phyloP scores from a whole-genome alignment of 2,329 filamentous ascomycete genomes.

The Periconia sp. region DNA sequence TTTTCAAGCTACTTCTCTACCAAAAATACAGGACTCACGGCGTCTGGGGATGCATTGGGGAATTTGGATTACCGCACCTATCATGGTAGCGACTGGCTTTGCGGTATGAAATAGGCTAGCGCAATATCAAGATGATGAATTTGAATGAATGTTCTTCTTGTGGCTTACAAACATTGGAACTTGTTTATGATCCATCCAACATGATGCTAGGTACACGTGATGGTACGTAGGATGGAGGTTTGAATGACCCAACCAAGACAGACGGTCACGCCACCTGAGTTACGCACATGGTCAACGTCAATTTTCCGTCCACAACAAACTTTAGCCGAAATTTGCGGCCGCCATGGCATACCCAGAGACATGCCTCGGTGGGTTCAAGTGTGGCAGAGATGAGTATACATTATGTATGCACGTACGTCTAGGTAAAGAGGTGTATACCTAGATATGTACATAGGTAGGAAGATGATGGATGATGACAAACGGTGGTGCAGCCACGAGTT shows the following conservation, averaged over 20 bases:
- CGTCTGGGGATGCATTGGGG: constrained; percentile 36
- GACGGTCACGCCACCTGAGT: background rate
- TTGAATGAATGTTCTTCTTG: background rate
- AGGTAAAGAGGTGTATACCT: no score
- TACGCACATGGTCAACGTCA: no score
- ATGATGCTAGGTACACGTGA: background rate
- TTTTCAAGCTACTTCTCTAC: constrained; percentile 19
- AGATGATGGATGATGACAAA: no score
- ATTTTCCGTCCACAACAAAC: no score
- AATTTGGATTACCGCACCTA: constrained; percentile 27
- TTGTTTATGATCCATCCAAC: background rate
- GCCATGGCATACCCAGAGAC: no score
- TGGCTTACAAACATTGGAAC: background rate
- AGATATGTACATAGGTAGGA: no score
- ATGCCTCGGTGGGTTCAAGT: no score
- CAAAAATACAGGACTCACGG: constrained; percentile 38
- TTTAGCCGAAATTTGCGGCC: no score
- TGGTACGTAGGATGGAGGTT: background rate
- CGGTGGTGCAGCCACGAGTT: no score
- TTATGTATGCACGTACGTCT: no score
- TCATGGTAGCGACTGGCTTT: constrained; percentile 22
- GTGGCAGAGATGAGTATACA: no score
- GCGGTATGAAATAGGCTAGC: constrained; percentile 32
- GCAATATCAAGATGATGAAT: constrained; percentile 18
- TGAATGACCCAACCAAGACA: background rate